phyloP scores from a whole-genome alignment of 768 basidiomycete genomes.

The Gloeopeniophorella convolvens region DNA sequence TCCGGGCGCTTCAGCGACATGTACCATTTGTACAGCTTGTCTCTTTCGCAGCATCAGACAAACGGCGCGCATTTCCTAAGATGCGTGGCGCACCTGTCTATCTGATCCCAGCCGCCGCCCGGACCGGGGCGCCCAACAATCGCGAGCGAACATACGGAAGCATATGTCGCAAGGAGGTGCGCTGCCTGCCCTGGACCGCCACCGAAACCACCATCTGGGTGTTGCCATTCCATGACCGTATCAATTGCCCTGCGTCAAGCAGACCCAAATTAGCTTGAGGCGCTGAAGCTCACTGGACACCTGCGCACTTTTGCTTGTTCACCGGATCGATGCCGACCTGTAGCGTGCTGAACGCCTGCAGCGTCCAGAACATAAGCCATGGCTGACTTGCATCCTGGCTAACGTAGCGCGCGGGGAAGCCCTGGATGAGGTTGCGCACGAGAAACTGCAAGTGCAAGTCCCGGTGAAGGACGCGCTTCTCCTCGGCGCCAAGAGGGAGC shows the following conservation, averaged over 20 bases:
- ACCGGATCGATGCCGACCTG: conserved; percentile 73
- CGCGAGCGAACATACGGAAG: conserved; percentile 75
- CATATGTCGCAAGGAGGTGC: conserved; percentile 88
- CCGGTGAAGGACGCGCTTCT: conserved; percentile 43
- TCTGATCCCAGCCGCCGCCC: conserved; percentile 79
- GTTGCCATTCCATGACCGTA: conserved; percentile 76
- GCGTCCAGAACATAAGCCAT: conserved; percentile 91
- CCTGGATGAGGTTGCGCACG: conserved; percentile 62
- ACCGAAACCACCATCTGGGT: conserved; percentile 83
- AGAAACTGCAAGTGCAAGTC: conserved; percentile 72
- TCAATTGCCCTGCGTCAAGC: conserved; percentile 54
- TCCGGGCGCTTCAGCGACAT: conserved; percentile 88
- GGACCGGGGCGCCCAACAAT: conserved; percentile 71
- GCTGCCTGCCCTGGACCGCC: conserved; percentile 87
- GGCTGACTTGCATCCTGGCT: conserved; percentile 93
- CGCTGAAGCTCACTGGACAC: neutral
- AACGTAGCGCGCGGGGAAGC: conserved; percentile 72
- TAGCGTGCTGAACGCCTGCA: conserved; percentile 75
- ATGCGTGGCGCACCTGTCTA: conserved; percentile 60
- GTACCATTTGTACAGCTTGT: conserved; percentile 81
- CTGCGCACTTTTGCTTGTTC: conserved; percentile 66
- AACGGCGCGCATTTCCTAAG: neutral
- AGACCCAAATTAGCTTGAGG: neutral
- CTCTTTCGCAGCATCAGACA: conserved; percentile 31
- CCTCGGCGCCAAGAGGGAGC: conserved; percentile 31